Evolutionary conservation across 176 grass and related monocot genomes (phyloP).

Genomic region (Phoenix roebelenii): DNA sequence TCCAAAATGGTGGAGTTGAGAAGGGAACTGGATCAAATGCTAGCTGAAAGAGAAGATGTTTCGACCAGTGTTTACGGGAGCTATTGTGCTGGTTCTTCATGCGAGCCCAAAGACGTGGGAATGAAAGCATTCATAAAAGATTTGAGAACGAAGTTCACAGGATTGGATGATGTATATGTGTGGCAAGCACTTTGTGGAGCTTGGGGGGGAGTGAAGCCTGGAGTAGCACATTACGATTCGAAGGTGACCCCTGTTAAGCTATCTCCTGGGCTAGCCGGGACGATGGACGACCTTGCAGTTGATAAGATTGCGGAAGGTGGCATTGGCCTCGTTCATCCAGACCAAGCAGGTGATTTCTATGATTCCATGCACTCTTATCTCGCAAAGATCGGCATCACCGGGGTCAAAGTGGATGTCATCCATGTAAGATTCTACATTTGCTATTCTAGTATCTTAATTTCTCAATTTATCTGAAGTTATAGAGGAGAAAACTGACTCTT

Average conservation of each 20-base stretch:
- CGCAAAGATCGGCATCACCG: constrained; percentile 1
- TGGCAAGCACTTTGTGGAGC: constrained; percentile 27
- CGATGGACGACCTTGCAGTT: constrained; percentile 24
- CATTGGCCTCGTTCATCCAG: constrained; percentile 12
- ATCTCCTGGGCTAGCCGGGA: constrained; percentile 7
- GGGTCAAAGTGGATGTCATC: constrained; percentile 22
- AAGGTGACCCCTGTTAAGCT: constrained; percentile 1
- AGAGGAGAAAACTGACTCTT: too few species aligned
- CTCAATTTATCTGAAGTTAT: too few species aligned
- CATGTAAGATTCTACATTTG: neutral
- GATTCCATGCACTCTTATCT: constrained; percentile 21
- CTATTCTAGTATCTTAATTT: neutral
- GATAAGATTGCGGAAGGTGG: constrained; percentile 18
- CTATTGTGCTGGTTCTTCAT: too few species aligned
- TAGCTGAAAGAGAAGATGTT: neutral
- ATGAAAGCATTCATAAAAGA: constrained; percentile 15
- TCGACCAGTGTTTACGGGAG: too few species aligned
- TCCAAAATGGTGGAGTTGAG: neutral
- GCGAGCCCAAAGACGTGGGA: neutral
- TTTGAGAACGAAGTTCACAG: constrained; percentile 12
- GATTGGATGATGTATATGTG: constrained; percentile 19
- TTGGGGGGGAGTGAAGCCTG: constrained; percentile 22
- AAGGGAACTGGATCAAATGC: constrained; percentile 6
- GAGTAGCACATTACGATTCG: neutral
- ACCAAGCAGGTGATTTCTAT: constrained; percentile 12